Evolutionary conservation across 1,284 basidiomycete genomes (phyloP).

Genomic region (Peniophora sp.): DNA sequence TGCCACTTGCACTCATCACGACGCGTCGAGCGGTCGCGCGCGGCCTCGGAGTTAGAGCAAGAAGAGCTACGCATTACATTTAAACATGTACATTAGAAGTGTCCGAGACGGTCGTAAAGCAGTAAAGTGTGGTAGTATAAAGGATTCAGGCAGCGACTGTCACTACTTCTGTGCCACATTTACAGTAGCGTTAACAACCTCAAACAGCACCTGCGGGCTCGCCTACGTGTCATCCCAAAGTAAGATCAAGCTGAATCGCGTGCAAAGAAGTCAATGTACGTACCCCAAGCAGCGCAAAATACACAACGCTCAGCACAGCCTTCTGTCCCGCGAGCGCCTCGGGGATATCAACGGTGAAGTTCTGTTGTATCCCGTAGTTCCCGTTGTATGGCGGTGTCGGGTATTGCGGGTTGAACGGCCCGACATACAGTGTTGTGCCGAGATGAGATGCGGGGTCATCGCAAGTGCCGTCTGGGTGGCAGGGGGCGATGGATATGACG

Average conservation of each 20-base stretch:
- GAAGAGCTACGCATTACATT: no score
- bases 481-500: slow-evolving; percentile 32
- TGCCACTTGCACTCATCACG: no score
- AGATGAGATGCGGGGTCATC: slow-evolving; percentile 23
- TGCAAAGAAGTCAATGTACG: not conserved
- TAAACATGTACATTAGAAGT: no score
- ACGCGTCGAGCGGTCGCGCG: no score
- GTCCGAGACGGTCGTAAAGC: no score
- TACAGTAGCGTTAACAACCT: not conserved
- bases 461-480: slow-evolving; percentile 21
- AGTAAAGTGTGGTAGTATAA: no score
- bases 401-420: slow-evolving; percentile 31
- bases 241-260: no score
- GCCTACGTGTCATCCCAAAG: not conserved
- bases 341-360: slow-evolving; percentile 41
- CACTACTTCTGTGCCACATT: not conserved
- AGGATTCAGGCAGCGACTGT: no score
- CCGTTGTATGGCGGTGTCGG: slow-evolving; percentile 18
- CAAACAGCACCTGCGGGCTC: not conserved
- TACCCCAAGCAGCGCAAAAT: slow-evolving; percentile 39
- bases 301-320: slow-evolving; percentile 30
- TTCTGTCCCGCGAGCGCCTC: slow-evolving; percentile 17
- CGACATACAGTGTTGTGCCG: slow-evolving; percentile 36
- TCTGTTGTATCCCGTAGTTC: slow-evolving; percentile 25
- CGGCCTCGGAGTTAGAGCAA: no score